Percentiles rank a stretch among this genome's conserved stretches.
Conservation (phyloP, 1,284 basidiomycete species). For the Cystobasidium pallidum region DNA sequence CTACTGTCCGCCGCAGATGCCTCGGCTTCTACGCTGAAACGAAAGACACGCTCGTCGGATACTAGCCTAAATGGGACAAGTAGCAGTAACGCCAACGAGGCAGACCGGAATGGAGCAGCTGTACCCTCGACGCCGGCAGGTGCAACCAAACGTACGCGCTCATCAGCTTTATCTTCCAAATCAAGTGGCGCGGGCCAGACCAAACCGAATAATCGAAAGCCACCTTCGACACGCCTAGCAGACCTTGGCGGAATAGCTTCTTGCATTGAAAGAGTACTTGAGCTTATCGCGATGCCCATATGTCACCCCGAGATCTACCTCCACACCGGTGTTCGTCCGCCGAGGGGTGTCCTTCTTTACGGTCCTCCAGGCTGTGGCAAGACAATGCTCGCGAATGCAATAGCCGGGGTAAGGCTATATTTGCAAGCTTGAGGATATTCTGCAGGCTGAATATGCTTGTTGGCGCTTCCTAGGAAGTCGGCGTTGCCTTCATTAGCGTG, state of each 20-base stretch:
- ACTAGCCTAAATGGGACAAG: conserved; percentile 7
- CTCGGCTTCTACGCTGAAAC: conserved; percentile 19
- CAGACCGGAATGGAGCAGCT: conserved; percentile 20
- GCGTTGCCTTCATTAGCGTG: conserved; percentile 87
- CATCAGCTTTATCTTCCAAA: conserved; percentile 16
- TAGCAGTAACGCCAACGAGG: neutral
- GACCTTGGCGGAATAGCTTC: conserved; percentile 85
- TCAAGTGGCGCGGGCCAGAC: conserved; percentile 20
- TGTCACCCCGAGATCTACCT: conserved; percentile 94
- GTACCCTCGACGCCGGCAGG: conserved; percentile 13
- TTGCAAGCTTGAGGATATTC: no score
- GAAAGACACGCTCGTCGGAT: conserved; percentile 34
- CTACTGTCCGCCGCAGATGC: conserved; percentile 7
- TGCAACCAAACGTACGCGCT: conserved; percentile 19
- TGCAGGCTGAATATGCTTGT: no score
- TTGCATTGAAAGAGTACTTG: conserved; percentile 89
- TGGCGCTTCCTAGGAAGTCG: conserved; percentile 68
- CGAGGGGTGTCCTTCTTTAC: conserved; percentile 89
- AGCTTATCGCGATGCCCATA: conserved; percentile 91
- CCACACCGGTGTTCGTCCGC: conserved; percentile 88
- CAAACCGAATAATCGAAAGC: conserved; percentile 50
- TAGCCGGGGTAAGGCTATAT: conserved; percentile 73
- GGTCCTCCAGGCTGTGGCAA: conserved; percentile 98
- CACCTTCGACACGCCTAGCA: conserved; percentile 72
- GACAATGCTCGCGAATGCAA: conserved; percentile 85